These are phyloP conservation scores for Rosellinia necatrix DNA, from an alignment of 2,329 filamentous ascomycete species.

Conservation along the genomic window DNA sequence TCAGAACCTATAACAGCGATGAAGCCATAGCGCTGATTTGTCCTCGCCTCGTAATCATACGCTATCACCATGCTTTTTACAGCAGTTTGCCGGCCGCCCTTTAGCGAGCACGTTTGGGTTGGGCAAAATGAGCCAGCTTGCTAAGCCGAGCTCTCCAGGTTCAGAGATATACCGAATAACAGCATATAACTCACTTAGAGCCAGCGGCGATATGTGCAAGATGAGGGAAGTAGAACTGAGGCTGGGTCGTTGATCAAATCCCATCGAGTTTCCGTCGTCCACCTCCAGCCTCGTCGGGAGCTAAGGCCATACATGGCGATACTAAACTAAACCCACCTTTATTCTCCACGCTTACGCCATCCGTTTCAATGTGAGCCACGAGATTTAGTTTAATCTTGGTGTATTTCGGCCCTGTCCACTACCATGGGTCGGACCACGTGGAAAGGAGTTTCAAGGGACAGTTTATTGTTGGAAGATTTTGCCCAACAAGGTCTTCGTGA, in stretches of 20 bases:
- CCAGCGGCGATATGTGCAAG: not conserved
- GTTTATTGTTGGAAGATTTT: not conserved
- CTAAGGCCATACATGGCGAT: too few species aligned
- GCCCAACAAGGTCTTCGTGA: not conserved
- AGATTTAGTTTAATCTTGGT: not conserved
- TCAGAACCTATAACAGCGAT: too few species aligned
- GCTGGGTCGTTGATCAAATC: not conserved
- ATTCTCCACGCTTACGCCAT: not conserved
- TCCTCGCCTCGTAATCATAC: too few species aligned
- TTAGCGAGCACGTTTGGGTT: not conserved
- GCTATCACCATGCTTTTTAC: not conserved
- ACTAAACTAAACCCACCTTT: not conserved
- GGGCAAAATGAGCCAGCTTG: not conserved
- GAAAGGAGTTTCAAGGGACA: not conserved
- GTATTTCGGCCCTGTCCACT: not conserved
- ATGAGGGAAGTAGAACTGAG: not conserved
- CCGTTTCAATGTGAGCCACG: not conserved
- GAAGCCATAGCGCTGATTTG: too few species aligned
- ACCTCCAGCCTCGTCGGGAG: not conserved
- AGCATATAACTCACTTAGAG: not conserved
- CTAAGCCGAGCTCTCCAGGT: not conserved
- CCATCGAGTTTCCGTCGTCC: not conserved
- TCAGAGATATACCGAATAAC: not conserved
- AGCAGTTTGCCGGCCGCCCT: not conserved
- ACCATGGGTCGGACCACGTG: not conserved